Conservation (phyloP, 495 filamentous ascomycete genomes). For the Viridothelium virens region DNA sequence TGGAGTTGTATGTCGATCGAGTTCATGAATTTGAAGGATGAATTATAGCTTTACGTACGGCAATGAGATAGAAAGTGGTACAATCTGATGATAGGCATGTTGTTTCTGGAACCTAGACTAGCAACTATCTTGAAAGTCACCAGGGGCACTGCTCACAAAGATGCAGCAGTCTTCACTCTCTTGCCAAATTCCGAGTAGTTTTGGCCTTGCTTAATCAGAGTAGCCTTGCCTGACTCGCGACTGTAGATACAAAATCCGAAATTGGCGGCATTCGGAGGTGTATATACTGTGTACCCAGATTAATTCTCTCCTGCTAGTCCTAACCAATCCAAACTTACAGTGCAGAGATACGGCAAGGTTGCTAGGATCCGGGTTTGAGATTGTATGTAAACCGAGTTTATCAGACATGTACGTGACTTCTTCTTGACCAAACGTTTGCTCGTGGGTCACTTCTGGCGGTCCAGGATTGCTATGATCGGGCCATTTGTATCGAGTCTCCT, state of each 20-base stretch:
- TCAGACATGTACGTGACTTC: conserved; percentile 82
- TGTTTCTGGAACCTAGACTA: neutral
- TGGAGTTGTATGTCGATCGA: too few relatives aligned
- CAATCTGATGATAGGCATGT: neutral
- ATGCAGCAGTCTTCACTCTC: conserved; percentile 22
- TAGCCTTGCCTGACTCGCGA: conserved; percentile 60
- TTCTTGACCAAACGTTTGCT: conserved; percentile 50
- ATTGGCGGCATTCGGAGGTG: conserved; percentile 75
- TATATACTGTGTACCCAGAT: conserved; percentile 58
- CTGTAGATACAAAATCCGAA: conserved; percentile 69
- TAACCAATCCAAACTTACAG: conserved; percentile 43
- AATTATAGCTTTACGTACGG: too few relatives aligned
- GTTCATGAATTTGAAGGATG: too few relatives aligned
- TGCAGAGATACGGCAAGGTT: conserved; percentile 81
- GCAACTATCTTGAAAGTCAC: neutral
- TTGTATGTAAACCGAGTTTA: conserved; percentile 71
- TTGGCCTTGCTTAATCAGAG: conserved; percentile 58
- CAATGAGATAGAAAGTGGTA: neutral
- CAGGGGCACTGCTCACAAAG: neutral
- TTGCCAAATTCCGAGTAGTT: conserved; percentile 47
- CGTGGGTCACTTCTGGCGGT: conserved; percentile 45
- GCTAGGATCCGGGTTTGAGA: conserved; percentile 62
- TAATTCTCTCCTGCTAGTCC: conserved; percentile 16
- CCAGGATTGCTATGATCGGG: conserved; percentile 48
- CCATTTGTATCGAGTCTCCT: conserved; percentile 73